Evolutionary conservation across 1,284 basidiomycete genomes (phyloP), one percentile per base, ranked within the genome.

Genomic region (Sporisorium graminicola): DNA sequence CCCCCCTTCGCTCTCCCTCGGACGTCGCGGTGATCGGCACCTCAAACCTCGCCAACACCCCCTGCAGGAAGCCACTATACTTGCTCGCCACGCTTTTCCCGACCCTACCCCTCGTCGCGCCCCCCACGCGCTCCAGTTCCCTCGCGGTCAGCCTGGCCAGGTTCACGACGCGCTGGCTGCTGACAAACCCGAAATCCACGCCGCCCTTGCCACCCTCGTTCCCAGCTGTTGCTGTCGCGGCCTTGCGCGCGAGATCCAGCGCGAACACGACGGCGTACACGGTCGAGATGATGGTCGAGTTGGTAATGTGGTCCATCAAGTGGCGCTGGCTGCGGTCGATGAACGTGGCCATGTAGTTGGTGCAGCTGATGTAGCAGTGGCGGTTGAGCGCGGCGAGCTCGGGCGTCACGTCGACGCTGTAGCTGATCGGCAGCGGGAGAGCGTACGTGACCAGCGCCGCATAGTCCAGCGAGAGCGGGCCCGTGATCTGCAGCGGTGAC

Each of bases 401-500:
- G 8, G 40, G 26, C 0, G 54, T 57, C 0, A 74, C 68, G 29
- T 71, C 62, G 7, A 72, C 77, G 9, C 47, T 46, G 50, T 70
- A 72, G 14, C 7, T 24, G 47, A 74, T 67, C 8, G 72, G 72
- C 0, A 78, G 46, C 2, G 77, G 74, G 0, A 78, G 63, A 8
- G 77, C 69, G 49, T 76, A 74, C 5, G 73, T 76, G 4, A 75
- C 58, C 2, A 78, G 58, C 6, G 77, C 72, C 1, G 77, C 67
- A 42, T 76, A 78, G 50, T 76, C 54, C 26, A 78, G 59, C 8
- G 58, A 65, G 6, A 78, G 51, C 0, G 58, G 52, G 2, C 73
- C 77, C 1, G 61, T 76, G 42, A 66, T 65, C 22, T 72, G 62
- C 3, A 75, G 27, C 5, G 72, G 72, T n/a, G 60, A 64, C 0